A percentile compares a stretch with the other conserved stretches of the same genome.
Evolutionary conservation across 2,329 filamentous ascomycete species (phyloP).

Genomic region (Penicillium sp.): DNA sequence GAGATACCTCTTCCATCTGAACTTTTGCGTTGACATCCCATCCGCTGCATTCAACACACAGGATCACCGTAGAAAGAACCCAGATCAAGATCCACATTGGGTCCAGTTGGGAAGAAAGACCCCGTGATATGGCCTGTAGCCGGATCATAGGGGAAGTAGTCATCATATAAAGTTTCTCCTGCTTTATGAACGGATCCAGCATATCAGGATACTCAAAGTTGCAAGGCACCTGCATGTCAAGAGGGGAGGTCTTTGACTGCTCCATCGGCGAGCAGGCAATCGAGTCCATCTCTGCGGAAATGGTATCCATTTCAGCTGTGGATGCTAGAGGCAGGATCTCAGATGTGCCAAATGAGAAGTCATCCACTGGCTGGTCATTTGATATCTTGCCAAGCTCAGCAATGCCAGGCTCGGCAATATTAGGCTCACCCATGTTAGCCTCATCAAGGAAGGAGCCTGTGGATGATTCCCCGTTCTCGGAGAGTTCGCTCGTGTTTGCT

Average conservation of each 20-base stretch:
- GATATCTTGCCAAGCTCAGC: slow-evolving; percentile 9
- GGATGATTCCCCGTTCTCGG: slow-evolving; percentile 22
- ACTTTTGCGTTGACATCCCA: not conserved
- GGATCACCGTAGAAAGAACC: slow-evolving; percentile 32
- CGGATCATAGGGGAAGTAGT: slow-evolving; percentile 33
- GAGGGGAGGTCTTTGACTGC: slow-evolving; percentile 17
- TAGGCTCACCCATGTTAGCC: slow-evolving; percentile 12
- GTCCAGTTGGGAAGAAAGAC: slow-evolving; percentile 34
- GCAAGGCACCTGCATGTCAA: slow-evolving; percentile 15
- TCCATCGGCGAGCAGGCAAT: slow-evolving; percentile 26
- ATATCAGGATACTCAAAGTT: slow-evolving; percentile 24
- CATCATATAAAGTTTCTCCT: slow-evolving; percentile 29
- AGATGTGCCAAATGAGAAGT: slow-evolving; percentile 22
- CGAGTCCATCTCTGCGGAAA: slow-evolving; percentile 20
- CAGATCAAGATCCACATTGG: slow-evolving; percentile 30
- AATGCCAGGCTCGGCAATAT: slow-evolving; percentile 16
- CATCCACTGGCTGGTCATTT: slow-evolving; percentile 6
- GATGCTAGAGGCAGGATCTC: slow-evolving; percentile 6
- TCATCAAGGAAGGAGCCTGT: slow-evolving; percentile 15
- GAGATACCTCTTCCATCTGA: not conserved
- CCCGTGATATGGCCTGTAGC: slow-evolving; percentile 35
- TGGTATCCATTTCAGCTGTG: slow-evolving; percentile 9
- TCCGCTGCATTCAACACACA: slow-evolving; percentile 17
- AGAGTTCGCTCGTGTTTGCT: slow-evolving; percentile 28
- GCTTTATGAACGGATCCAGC: slow-evolving; percentile 26